Evolutionary conservation across 2,329 filamentous ascomycete genomes (phyloP).

Genomic region (Sphaerulina populicola): DNA sequence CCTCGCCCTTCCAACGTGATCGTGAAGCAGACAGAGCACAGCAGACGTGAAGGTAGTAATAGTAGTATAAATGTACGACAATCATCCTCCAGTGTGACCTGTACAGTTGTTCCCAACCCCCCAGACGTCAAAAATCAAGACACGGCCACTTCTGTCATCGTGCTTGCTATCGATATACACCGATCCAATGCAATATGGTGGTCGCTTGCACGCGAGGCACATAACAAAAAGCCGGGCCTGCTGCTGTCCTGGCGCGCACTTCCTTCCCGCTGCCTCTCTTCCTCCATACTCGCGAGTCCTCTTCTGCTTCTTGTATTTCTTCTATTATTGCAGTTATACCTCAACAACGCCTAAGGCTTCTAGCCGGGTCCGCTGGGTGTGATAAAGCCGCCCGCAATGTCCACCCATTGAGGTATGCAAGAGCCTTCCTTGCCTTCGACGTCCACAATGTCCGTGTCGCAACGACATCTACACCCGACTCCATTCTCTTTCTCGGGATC

Average conservation of each 20-base stretch:
- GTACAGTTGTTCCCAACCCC: slow-evolving; percentile 13
- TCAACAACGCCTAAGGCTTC: slow-evolving; percentile 6
- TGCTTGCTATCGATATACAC: slow-evolving; percentile 1
- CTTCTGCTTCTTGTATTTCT: neutral
- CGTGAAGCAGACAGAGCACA: neutral
- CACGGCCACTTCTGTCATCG: neutral
- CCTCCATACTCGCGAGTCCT: no score
- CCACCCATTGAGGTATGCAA: slow-evolving; percentile 92
- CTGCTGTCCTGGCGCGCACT: slow-evolving; percentile 5
- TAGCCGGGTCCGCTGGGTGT: slow-evolving; percentile 26
- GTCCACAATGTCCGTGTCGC: slow-evolving; percentile 94
- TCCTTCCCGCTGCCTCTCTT: neutral
- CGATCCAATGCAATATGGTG: slow-evolving; percentile 15
- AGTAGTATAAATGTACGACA: neutral
- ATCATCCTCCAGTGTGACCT: slow-evolving; percentile 8
- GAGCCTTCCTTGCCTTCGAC: slow-evolving; percentile 96
- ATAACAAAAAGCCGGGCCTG: slow-evolving; percentile 5
- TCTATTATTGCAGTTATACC: slow-evolving; percentile 12
- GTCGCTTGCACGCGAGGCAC: slow-evolving; percentile 12
- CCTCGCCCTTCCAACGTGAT: neutral
- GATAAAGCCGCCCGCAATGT: slow-evolving; percentile 84
- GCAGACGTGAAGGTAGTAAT: neutral
- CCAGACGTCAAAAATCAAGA: neutral
- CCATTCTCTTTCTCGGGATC: slow-evolving; percentile 89
- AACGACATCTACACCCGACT: slow-evolving; percentile 90